Percentiles rank a stretch among this genome's conserved stretches.
Conservation (phyloP, 108 stramenopile species). For the Nitzschia sp. region DNA sequence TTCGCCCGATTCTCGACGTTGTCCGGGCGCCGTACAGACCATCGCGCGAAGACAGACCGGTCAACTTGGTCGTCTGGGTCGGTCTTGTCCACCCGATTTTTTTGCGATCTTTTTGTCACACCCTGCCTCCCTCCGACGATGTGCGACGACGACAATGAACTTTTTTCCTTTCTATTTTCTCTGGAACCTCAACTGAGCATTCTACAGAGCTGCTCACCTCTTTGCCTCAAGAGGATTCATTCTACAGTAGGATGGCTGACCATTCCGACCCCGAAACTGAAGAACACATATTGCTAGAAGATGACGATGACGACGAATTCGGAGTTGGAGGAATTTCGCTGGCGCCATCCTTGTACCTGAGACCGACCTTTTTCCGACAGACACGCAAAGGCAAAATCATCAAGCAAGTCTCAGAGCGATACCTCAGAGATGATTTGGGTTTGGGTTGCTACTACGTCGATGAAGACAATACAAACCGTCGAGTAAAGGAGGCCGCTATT, state of each 20-base stretch:
- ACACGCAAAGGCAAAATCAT: conserved; percentile 79
- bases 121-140: too few relatives aligned
- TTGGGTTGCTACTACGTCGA: conserved; percentile 61
- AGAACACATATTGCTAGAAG: not conserved
- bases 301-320: conserved; percentile 12
- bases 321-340: conserved; percentile 23
- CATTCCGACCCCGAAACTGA: not conserved
- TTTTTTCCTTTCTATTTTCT: too few relatives aligned
- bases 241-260: not conserved
- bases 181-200: too few relatives aligned
- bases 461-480: conserved; percentile 23
- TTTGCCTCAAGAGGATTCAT: not conserved
- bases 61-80: too few relatives aligned
- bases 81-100: too few relatives aligned
- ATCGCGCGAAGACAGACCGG: too few relatives aligned
- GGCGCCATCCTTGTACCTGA: conserved; percentile 51
- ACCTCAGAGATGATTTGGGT: conserved; percentile 86
- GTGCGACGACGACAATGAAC: too few relatives aligned
- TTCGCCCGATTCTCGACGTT: too few relatives aligned
- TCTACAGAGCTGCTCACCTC: too few relatives aligned
- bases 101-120: too few relatives aligned
- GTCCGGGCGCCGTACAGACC: too few relatives aligned
- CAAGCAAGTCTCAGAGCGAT: conserved; percentile 74
- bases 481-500: conserved; percentile 56
- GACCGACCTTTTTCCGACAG: conserved; percentile 47